Percentiles rank a stretch among this genome's conserved stretches.
These are phyloP conservation scores for Aspergillus quadricinctus DNA, from an alignment of 2,329 filamentous ascomycete species.

Conservation along the genomic window DNA sequence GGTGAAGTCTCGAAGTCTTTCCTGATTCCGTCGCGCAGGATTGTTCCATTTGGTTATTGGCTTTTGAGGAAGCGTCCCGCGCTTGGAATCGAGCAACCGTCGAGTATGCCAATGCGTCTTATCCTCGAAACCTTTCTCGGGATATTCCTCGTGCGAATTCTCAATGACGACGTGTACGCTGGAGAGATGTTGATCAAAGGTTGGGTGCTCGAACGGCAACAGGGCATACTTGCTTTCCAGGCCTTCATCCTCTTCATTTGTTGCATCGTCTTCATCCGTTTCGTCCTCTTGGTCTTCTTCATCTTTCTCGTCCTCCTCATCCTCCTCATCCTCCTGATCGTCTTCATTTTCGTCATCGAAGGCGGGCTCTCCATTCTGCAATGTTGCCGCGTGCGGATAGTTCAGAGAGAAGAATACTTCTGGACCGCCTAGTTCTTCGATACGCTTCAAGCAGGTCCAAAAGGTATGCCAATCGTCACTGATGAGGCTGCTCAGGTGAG, in stretches of 20 bases:
- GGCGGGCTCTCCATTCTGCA: background rate
- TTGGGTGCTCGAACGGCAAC: constrained; percentile 14
- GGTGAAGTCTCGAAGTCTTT: constrained; percentile 62
- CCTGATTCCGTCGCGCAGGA: constrained; percentile 46
- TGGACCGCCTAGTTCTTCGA: background rate
- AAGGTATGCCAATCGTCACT: background rate
- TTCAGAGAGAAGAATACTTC: background rate
- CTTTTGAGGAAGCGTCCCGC: constrained; percentile 8
- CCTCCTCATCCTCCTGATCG: background rate
- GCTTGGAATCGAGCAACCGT: constrained; percentile 20
- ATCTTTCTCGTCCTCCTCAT: background rate
- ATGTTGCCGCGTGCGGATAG: background rate
- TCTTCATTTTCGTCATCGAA: background rate
- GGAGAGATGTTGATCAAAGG: constrained; percentile 17
- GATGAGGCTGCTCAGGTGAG: background rate
- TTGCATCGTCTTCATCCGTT: background rate
- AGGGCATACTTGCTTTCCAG: background rate
- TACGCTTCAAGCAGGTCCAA: background rate
- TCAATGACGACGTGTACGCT: constrained; percentile 13
- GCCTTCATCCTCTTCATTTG: background rate
- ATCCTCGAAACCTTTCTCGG: constrained; percentile 15
- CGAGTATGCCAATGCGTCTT: constrained; percentile 27
- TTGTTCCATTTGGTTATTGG: constrained; percentile 7
- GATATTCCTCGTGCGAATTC: constrained; percentile 4
- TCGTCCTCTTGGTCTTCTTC: background rate